A percentile compares a stretch with the other conserved stretches of the same genome.
Conservation (phyloP, 2,329 filamentous ascomycete species). For the Colletotrichum falcatum region DNA sequence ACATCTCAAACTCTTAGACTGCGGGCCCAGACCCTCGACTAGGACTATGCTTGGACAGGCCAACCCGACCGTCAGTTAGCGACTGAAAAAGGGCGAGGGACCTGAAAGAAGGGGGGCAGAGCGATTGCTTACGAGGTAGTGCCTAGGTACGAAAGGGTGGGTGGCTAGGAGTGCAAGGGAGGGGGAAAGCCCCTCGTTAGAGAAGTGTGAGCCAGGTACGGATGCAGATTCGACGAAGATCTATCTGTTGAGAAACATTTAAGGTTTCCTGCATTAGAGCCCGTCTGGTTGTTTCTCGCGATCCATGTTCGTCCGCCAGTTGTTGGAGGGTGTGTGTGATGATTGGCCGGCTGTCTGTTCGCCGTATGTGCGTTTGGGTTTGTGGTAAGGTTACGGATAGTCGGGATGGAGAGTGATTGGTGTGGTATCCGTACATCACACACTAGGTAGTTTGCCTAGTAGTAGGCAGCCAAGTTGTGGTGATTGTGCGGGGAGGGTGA, state of each 20-base stretch:
- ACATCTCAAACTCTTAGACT: constrained; percentile 16
- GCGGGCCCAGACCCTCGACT: constrained; percentile 17
- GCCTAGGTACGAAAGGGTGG: background rate
- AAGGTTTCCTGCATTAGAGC: constrained; percentile 40
- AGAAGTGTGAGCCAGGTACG: constrained; percentile 32
- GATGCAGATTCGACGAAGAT: constrained; percentile 34
- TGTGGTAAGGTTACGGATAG: constrained; percentile 1
- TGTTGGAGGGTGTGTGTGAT: constrained; percentile 4
- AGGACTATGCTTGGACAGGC: background rate
- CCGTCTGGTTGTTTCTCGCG: constrained; percentile 37
- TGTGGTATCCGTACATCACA: too few species aligned
- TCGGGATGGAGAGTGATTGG: constrained; percentile 7
- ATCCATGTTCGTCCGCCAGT: constrained; percentile 40
- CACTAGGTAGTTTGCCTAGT: background rate
- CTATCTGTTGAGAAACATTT: constrained; percentile 36
- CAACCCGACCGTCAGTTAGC: background rate
- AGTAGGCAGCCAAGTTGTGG: constrained; percentile 1
- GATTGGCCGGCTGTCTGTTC: constrained; percentile 33
- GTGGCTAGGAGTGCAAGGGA: constrained; percentile 4
- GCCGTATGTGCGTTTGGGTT: constrained; percentile 22
- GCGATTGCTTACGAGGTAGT: background rate
- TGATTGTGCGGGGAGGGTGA: background rate
- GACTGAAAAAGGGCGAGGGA: constrained; percentile 6
- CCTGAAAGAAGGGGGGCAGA: constrained; percentile 17
- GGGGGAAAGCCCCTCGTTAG: constrained; percentile 17